Evolutionary conservation across 805 yeast species (phyloP), one percentile per base, ranked within the genome.

Genomic region (Cephaloascus fragrans): DNA sequence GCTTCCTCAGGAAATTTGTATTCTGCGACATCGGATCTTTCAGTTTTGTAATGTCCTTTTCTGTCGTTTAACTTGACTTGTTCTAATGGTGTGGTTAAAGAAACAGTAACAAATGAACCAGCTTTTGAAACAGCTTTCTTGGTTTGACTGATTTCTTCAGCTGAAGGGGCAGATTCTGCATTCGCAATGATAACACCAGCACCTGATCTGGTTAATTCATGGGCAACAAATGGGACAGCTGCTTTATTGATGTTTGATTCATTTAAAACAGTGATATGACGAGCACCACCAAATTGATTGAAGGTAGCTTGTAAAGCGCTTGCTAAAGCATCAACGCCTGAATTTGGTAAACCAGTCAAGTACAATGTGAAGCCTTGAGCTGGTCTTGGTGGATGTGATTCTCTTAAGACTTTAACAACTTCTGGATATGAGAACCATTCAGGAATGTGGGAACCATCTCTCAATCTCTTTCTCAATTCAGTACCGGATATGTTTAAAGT

Each of bases 341-440:
- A 69, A 49, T 72, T 69, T 49, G 78, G 70, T 47, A 69, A 62
- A 31, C 83, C 78, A 26, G 79, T 69, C 39, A 87, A 65, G 44
- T 80, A 71, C 39, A 88, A 65, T 6, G 86, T 84, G 61, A 89
- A 90, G 28, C 97, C 97, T 66, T 90, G 97, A 42, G 71, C 60
- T 42, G 71, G 76, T 63, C 97, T 79, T 46, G 97, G 96, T 41
- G 97, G 97, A 60, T 89, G 89, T 35, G 89, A 77, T 52, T 86
- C 90, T 58, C 97, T 81, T 52, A 89, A 73, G 43, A 90, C 88
- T 59, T 75, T 74, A 43, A 90, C 97, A 39, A 90, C 96, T 62
- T 89, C 97, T 3, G 96, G 96, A 64, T 89, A 89, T 4, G 96
- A 86, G 64, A 90, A 89, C 97, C 97, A 89, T 57, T 77, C 93